Evolutionary conservation across 2,329 filamentous ascomycete genomes (phyloP).

Genomic region (Trichoderma pleuroti): DNA sequence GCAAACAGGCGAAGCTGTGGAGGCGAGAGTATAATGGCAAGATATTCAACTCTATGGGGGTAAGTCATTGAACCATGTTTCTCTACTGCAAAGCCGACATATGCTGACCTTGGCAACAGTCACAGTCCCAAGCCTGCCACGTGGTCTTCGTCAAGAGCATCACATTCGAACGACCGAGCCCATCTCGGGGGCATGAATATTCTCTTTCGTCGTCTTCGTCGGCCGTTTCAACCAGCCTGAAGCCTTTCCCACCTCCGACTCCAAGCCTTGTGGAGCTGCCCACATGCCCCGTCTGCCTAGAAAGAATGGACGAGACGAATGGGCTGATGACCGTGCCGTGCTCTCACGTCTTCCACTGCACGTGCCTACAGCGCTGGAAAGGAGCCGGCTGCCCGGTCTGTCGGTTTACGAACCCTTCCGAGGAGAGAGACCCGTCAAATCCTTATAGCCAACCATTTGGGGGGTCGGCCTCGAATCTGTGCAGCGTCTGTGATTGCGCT

Average conservation of each 20-base stretch:
- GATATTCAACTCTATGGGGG: slow-evolving; percentile 88
- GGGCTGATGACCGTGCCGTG: slow-evolving; percentile 93
- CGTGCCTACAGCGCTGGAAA: slow-evolving; percentile 93
- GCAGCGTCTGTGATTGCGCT: slow-evolving; percentile 73
- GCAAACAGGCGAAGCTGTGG: slow-evolving; percentile 72
- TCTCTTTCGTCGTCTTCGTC: slow-evolving; percentile 53
- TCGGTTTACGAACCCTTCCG: slow-evolving; percentile 66
- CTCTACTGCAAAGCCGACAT: neutral
- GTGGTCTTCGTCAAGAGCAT: slow-evolving; percentile 93
- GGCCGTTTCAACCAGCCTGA: slow-evolving; percentile 44
- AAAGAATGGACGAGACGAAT: slow-evolving; percentile 97
- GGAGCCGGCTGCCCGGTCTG: slow-evolving; percentile 93
- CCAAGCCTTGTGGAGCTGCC: slow-evolving; percentile 86
- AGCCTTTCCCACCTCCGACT: slow-evolving; percentile 64
- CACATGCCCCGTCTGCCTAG: slow-evolving; percentile 92
- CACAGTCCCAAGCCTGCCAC: slow-evolving; percentile 85
- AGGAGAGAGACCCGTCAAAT: slow-evolving; percentile 45
- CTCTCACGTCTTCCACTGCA: slow-evolving; percentile 97
- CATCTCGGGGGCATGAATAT: slow-evolving; percentile 50
- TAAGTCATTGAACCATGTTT: slow-evolving; percentile 34
- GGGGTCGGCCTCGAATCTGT: slow-evolving; percentile 63
- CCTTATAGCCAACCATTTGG: slow-evolving; percentile 56
- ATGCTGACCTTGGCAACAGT: slow-evolving; percentile 40
- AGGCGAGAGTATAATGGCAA: slow-evolving; percentile 86
- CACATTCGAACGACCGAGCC: slow-evolving; percentile 67